phyloP scores from a whole-genome alignment of 169 alveolate genomes.

The Babesia ovata region DNA sequence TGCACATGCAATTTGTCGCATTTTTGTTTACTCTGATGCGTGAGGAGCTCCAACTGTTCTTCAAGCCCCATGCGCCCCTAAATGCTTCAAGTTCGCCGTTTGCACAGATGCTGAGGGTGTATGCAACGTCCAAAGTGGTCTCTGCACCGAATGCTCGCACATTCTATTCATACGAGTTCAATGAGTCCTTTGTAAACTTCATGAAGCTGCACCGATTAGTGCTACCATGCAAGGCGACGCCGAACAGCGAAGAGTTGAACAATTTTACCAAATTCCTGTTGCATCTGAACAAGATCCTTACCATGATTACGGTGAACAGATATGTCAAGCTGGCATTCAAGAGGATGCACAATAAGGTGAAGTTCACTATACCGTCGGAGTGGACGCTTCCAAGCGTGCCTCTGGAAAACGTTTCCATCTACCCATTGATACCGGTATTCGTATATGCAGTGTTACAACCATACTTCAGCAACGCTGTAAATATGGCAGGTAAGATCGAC shows the following conservation, averaged over 20 bases:
- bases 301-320: constrained; percentile 13
- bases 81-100: constrained; percentile 62
- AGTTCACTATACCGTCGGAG: constrained; percentile 56
- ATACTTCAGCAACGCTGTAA: constrained; percentile 45
- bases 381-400: constrained; percentile 58
- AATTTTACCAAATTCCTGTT: constrained; percentile 40
- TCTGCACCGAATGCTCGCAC: constrained; percentile 31
- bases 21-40: constrained; percentile 44
- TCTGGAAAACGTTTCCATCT: constrained; percentile 58
- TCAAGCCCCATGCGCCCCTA: constrained; percentile 54
- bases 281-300: constrained; percentile 30
- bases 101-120: constrained; percentile 41
- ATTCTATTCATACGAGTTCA: constrained; percentile 35
- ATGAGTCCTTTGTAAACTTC: constrained; percentile 19
- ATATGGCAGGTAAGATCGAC: constrained; percentile 33
- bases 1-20: constrained; percentile 60
- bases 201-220: constrained; percentile 6
- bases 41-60: constrained; percentile 54
- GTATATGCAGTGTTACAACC: constrained; percentile 62
- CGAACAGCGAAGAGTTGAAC: constrained; percentile 28
- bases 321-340: constrained; percentile 39
- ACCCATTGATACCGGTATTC: constrained; percentile 63
- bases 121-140: constrained; percentile 21
- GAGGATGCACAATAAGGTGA: constrained; percentile 55
- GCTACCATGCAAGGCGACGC: constrained; percentile 23